phyloP scores from a whole-genome alignment of 306 rosid genomes.

The Mucuna pruriens region DNA sequence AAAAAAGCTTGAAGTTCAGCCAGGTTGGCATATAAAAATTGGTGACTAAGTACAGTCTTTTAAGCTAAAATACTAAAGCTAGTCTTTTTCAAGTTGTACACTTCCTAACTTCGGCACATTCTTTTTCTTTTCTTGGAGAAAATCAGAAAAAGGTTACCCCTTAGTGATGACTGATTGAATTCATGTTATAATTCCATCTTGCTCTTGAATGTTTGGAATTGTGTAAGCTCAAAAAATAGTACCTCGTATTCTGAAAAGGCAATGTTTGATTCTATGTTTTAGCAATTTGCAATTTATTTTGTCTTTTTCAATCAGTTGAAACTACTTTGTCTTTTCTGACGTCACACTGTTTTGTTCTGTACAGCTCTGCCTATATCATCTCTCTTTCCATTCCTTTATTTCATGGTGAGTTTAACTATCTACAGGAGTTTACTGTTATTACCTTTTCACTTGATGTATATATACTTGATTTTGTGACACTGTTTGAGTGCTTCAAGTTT shows the following conservation, averaged over 20 bases:
- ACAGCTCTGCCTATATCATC: slow-evolving; percentile 54
- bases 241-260: neutral
- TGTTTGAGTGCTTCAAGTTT: neutral
- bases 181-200: neutral
- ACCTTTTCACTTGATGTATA: neutral
- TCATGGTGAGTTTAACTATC: slow-evolving; percentile 51
- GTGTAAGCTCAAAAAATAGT: neutral
- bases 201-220: neutral
- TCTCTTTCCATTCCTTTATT: slow-evolving; percentile 58
- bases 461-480: neutral
- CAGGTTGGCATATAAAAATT: too few species aligned
- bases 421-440: neutral
- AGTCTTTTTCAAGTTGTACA: neutral
- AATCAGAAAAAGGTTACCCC: neutral
- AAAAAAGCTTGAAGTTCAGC: too few species aligned
- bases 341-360: neutral
- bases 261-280: neutral
- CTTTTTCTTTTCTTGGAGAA: neutral
- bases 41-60: too few species aligned
- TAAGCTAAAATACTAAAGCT: neutral
- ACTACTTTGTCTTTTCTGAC: neutral
- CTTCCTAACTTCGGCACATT: neutral
- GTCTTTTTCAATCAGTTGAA: neutral
- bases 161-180: neutral
- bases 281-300: too few species aligned